Percentiles rank a stretch among this genome's conserved stretches.
Conservation (phyloP, 1,139 yeast species). For the Hyphopichia burtonii region DNA sequence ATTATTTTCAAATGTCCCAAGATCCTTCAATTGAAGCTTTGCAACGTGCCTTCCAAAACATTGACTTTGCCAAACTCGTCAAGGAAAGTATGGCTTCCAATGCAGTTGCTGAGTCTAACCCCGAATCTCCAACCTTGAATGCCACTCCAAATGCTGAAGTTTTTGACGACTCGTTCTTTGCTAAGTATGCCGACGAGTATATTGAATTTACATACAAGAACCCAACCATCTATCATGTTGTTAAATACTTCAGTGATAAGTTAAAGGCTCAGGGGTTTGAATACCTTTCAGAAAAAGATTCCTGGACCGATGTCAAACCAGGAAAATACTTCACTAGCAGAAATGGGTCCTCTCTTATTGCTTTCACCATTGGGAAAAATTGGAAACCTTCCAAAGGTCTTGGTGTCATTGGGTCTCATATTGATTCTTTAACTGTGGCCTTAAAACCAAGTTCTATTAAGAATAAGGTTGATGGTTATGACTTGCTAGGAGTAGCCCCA, state of each 20-base stretch:
- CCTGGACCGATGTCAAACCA: conserved; percentile 40
- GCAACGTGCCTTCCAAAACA: conserved; percentile 2
- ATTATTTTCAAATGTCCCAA: not conserved
- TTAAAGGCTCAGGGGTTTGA: conserved; percentile 30
- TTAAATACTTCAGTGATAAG: conserved; percentile 24
- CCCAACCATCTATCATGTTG: conserved; percentile 46
- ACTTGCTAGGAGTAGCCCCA: conserved; percentile 64
- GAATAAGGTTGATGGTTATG: conserved; percentile 54
- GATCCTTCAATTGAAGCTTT: conserved; percentile 1
- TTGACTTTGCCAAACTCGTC: conserved; percentile 3
- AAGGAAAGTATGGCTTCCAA: not conserved
- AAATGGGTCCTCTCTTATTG: conserved; percentile 55
- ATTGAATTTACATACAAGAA: conserved; percentile 37
- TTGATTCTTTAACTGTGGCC: conserved; percentile 57
- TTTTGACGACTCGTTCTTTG: conserved; percentile 2
- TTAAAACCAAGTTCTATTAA: conserved; percentile 57
- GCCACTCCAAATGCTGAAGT: not conserved
- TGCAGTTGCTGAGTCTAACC: not conserved
- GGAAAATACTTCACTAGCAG: conserved; percentile 58
- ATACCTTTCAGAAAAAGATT: conserved; percentile 46
- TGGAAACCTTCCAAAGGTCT: conserved; percentile 60
- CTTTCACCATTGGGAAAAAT: conserved; percentile 55
- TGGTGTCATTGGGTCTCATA: conserved; percentile 60
- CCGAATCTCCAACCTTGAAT: not conserved
- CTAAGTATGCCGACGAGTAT: conserved; percentile 27